Evolutionary conservation across 179 eudicot species (phyloP), one percentile per base, ranked within the genome.

Genomic region (Corrigiola litoralis): DNA sequence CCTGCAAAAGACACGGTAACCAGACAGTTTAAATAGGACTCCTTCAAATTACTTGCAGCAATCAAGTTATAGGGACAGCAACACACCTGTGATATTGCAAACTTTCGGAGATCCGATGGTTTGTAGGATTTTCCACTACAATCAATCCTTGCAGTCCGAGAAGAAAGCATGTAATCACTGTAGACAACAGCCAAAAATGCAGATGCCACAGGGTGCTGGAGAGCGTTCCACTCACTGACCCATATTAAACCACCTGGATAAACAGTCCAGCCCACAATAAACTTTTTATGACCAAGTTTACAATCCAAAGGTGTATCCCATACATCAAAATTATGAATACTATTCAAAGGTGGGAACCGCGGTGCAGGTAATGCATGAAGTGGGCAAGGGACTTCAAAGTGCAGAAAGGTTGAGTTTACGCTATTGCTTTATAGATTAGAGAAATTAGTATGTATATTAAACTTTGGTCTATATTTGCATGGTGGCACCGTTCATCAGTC

Each of bases 101-200:
- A 92, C 44, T 82, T 78, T 12, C 95, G 83, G 28, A 92, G 76
- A 42, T 87, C 86, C 9, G 73, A 72, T 34, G 96, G 78, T 46
- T 72, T 73, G 46, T 54, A 92, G 31, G 82, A 63, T 13, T 66
- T 61, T 17, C 88, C 87, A 58, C 67, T 55, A 72, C 98, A 92
- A 36, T 82, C 72, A 49, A 89, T 37, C 32, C 51, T 72, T 51
- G 84, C 67, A 36, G 84, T 85, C 50, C 71, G 76, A 9, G 92
- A 84, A 34, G 84, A 67, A 58, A 85, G 81, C 98, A 92, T 89
- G 73, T 87, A 92, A 70, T 87, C 96, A 68, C 98, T 89, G 63
- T 87, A 92, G 76, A 89, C 32, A 5, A 83, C 77, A 16, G 98
- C 96, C 70, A 92, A 62, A 75, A 92, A 89, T 47, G 98, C 80